Percentiles rank a stretch among this genome's conserved stretches.
Evolutionary conservation across 768 basidiomycete genomes (phyloP).

Genomic region (Suillus cothurnatus): DNA sequence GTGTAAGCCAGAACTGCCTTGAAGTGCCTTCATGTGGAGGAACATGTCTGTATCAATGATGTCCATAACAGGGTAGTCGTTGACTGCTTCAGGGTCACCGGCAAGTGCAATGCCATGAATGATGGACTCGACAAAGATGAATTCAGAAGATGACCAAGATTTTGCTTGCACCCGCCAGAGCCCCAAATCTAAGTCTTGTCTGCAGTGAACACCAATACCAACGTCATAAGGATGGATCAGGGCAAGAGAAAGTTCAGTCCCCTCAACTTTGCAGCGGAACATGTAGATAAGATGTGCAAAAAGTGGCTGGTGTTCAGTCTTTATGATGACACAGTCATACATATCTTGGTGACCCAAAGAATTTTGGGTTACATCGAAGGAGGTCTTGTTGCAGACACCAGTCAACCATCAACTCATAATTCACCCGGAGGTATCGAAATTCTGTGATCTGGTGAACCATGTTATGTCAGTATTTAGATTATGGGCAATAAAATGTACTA

Average conservation of each 20-base stretch:
- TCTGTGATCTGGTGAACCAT: too few species aligned
- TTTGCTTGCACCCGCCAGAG: not conserved
- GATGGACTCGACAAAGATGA: not conserved
- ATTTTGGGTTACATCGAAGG: too few species aligned
- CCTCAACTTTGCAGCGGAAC: not conserved
- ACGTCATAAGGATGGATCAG: not conserved
- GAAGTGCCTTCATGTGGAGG: not conserved
- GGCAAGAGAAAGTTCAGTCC: not conserved
- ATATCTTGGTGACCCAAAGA: not conserved
- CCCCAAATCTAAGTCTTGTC: not conserved
- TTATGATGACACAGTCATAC: not conserved
- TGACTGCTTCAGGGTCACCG: not conserved
- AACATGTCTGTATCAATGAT: not conserved
- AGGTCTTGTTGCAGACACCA: too few species aligned
- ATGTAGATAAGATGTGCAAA: not conserved
- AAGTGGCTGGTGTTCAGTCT: not conserved
- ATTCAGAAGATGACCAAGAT: not conserved
- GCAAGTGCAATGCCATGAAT: not conserved
- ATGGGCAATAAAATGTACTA: too few species aligned
- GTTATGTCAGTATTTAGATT: too few species aligned
- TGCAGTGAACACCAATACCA: not conserved
- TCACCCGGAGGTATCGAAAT: too few species aligned
- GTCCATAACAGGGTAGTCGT: not conserved
- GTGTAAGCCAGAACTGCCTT: not conserved
- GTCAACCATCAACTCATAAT: too few species aligned